Percentiles rank a stretch among this genome's conserved stretches.
Conservation (phyloP, 2,329 filamentous ascomycete genomes). For the Fusarium austroafricanum region DNA sequence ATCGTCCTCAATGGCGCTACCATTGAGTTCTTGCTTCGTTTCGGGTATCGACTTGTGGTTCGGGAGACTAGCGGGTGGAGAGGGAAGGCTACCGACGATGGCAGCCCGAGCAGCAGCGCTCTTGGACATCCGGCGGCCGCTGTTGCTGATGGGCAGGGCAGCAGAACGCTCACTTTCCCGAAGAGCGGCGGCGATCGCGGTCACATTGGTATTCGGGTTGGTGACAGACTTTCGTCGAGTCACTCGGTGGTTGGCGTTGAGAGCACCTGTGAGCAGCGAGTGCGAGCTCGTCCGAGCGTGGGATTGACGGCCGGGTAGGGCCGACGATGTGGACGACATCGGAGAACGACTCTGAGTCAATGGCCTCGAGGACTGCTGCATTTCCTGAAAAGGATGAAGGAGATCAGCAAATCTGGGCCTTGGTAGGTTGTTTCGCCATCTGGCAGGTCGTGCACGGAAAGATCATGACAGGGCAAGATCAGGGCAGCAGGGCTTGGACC, state of each 20-base stretch:
- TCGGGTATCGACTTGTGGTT: conserved; percentile 64
- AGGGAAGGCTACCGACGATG: conserved; percentile 67
- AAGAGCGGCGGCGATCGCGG: conserved; percentile 78
- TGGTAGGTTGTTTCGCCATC: conserved; percentile 47
- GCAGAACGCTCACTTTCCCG: conserved; percentile 71
- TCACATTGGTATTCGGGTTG: conserved; percentile 76
- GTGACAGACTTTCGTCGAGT: conserved; percentile 95
- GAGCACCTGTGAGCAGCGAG: conserved; percentile 79
- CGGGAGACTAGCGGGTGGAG: conserved; percentile 76
- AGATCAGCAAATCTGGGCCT: conserved; percentile 52
- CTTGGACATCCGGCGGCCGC: conserved; percentile 76
- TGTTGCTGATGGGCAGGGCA: conserved; percentile 68
- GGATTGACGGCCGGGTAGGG: conserved; percentile 68
- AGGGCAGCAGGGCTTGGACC: conserved; percentile 33
- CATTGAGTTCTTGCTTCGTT: conserved; percentile 62
- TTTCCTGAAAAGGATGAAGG: conserved; percentile 62
- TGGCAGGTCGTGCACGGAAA: conserved; percentile 45
- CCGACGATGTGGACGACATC: conserved; percentile 69
- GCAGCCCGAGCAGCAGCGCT: conserved; percentile 64
- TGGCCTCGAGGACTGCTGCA: conserved; percentile 74
- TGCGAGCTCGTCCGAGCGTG: conserved; percentile 84
- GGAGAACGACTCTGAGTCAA: conserved; percentile 72
- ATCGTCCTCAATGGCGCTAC: conserved; percentile 77
- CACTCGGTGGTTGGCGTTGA: conserved; percentile 86
- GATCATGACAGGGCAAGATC: conserved; percentile 39